phyloP scores from a whole-genome alignment of 306 rosid species.

The Lathyrus tuberosus region DNA sequence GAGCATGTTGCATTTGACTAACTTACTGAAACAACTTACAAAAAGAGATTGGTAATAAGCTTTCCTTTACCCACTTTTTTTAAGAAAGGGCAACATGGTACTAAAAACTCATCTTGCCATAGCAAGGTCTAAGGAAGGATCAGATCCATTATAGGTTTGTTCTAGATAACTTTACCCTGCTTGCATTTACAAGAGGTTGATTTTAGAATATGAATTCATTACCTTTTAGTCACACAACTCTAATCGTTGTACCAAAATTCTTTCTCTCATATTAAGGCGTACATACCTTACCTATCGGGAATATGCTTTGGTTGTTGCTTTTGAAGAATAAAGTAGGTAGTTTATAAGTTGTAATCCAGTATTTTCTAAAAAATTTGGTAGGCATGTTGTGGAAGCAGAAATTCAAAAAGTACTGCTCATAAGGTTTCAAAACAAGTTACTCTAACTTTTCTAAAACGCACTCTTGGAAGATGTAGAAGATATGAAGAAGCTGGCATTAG shows the following conservation, averaged over 20 bases:
- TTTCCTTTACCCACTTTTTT: constrained; percentile 31
- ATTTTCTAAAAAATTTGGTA: constrained; percentile 40
- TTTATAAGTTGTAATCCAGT: constrained; percentile 8
- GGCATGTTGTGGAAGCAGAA: constrained; percentile 73
- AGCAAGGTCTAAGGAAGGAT: constrained; percentile 19
- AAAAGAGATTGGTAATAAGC: constrained; percentile 71
- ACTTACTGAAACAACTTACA: constrained; percentile 79
- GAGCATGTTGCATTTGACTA: constrained; percentile 88
- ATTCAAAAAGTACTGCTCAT: constrained; percentile 64
- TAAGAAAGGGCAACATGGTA: background rate
- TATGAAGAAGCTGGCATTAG: constrained; percentile 71
- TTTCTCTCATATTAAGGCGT: constrained; percentile 1
- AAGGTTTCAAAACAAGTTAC: constrained; percentile 75
- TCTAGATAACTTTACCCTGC: constrained; percentile 9
- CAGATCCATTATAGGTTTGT: constrained; percentile 1
- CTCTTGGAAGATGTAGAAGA: constrained; percentile 70
- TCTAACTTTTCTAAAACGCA: constrained; percentile 63
- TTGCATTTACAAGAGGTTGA: constrained; percentile 4
- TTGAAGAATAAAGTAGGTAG: constrained; percentile 21
- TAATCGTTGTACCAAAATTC: background rate
- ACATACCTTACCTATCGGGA: background rate
- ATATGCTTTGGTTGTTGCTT: background rate
- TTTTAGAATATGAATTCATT: background rate
- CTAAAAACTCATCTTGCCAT: background rate
- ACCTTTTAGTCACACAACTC: background rate